These are phyloP conservation scores for Papiliotrema nemorosa DNA, from an alignment of 1,284 basidiomycete species.

Conservation along the genomic window DNA sequence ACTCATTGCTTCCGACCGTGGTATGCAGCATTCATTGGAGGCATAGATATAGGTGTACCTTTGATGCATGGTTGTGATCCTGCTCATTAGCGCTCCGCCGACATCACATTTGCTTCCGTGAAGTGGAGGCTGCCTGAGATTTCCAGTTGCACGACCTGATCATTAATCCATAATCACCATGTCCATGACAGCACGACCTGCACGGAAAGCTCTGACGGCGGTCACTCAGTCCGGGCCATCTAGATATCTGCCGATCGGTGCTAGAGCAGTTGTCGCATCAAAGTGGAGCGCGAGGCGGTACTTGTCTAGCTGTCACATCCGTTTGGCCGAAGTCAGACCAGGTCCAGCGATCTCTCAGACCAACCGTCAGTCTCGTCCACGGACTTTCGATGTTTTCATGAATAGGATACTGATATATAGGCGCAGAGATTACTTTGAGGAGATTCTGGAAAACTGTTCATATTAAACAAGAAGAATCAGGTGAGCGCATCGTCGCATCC, in stretches of 20 bases:
- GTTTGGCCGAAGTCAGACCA: slow-evolving; percentile 10
- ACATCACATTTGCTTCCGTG: no score
- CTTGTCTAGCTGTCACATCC: background rate
- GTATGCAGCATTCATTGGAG: no score
- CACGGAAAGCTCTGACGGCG: no score
- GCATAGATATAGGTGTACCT: no score
- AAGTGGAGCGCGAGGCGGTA: no score
- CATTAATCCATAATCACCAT: no score
- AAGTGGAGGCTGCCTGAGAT: no score
- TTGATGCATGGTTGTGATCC: no score
- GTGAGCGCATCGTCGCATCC: slow-evolving; percentile 22
- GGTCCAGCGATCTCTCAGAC: slow-evolving; percentile 39
- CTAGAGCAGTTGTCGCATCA: background rate
- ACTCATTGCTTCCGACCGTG: no score
- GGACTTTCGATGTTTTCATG: background rate
- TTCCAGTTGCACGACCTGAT: no score
- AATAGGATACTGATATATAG: slow-evolving; percentile 50
- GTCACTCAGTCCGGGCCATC: background rate
- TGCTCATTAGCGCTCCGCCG: no score
- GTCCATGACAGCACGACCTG: no score
- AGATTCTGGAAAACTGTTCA: slow-evolving; percentile 88
- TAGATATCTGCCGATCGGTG: background rate
- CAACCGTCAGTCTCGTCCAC: slow-evolving; percentile 26
- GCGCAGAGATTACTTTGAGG: slow-evolving; percentile 76
- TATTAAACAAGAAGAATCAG: slow-evolving; percentile 58